A percentile compares a stretch with the other conserved stretches of the same genome.
phyloP scores from a whole-genome alignment of 345 rosid genomes.

The Ailanthus altissimus region DNA sequence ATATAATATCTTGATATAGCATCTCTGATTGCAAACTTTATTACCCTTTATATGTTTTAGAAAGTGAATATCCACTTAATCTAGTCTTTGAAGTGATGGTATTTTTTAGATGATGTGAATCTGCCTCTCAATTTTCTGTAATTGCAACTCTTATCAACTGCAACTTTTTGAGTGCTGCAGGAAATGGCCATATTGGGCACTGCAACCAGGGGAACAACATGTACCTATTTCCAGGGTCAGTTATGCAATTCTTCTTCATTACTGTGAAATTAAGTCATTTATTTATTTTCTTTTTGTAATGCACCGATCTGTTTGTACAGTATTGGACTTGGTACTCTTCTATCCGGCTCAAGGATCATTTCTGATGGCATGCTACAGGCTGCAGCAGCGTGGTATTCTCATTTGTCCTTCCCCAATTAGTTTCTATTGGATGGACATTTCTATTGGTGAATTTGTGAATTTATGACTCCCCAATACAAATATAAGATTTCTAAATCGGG shows the following conservation, averaged over 20 bases:
- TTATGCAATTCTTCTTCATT: slow-evolving; percentile 18
- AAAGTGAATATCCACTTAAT: neutral
- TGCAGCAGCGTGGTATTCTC: slow-evolving; percentile 84
- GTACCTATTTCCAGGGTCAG: slow-evolving; percentile 99
- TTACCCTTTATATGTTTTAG: neutral
- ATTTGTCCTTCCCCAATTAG: slow-evolving; percentile 13
- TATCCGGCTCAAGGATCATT: slow-evolving; percentile 82
- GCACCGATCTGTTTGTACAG: slow-evolving; percentile 42
- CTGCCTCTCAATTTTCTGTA: neutral
- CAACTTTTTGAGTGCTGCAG: slow-evolving; percentile 39
- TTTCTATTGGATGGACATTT: neutral
- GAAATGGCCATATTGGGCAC: slow-evolving; percentile 78
- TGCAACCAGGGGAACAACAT: slow-evolving; percentile 99
- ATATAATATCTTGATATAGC: neutral
- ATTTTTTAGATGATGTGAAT: neutral
- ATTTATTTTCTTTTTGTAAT: neutral
- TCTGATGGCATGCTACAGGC: slow-evolving; percentile 99
- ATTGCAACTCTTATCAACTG: slow-evolving; percentile 19
- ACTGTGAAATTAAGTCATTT: neutral
- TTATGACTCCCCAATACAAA: neutral
- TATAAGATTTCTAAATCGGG: neutral
- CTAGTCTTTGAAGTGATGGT: neutral
- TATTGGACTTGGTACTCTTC: slow-evolving; percentile 95
- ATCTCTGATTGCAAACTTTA: neutral
- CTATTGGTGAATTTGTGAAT: slow-evolving; percentile 6